phyloP scores from a whole-genome alignment of 257 asterid genomes.

The Capsicum pubescens region DNA sequence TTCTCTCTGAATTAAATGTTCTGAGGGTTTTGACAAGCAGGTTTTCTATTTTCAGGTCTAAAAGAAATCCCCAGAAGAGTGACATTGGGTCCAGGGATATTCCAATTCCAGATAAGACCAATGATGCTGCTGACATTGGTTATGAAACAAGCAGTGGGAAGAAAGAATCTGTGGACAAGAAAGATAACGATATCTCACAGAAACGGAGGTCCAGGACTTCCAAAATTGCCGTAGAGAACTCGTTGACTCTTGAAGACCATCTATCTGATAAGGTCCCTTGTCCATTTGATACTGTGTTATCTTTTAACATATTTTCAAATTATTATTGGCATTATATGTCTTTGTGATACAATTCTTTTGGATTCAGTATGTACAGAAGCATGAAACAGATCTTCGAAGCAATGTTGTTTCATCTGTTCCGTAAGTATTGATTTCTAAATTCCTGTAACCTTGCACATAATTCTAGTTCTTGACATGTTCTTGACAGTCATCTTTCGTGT shows the following conservation, averaged over 20 bases:
- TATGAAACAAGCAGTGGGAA: not conserved
- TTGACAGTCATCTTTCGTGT: not conserved
- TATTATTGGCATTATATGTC: not conserved
- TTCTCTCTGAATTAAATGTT: not conserved
- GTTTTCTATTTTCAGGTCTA: constrained; percentile 5
- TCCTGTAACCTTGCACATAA: not conserved
- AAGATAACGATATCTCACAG: not conserved
- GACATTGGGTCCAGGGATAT: not conserved
- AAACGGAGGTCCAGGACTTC: not conserved
- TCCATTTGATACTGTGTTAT: constrained; percentile 2
- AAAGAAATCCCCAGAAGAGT: not conserved
- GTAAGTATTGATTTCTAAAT: constrained; percentile 21
- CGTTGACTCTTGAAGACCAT: not conserved
- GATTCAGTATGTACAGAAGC: constrained; percentile 3
- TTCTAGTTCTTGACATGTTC: constrained; percentile 7
- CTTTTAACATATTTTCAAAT: not conserved
- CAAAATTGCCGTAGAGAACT: not conserved
- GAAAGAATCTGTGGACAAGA: not conserved
- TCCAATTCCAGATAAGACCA: constrained; percentile 19
- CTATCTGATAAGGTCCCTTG: not conserved
- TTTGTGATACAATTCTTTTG: not conserved
- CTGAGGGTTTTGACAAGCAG: not conserved
- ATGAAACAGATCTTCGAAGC: not conserved
- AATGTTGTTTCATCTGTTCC: constrained; percentile 13
- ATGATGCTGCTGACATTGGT: not conserved